These are phyloP conservation scores for Solanum hybrid DNA, from an alignment of 305 asterid genomes.

Conservation along the genomic window DNA sequence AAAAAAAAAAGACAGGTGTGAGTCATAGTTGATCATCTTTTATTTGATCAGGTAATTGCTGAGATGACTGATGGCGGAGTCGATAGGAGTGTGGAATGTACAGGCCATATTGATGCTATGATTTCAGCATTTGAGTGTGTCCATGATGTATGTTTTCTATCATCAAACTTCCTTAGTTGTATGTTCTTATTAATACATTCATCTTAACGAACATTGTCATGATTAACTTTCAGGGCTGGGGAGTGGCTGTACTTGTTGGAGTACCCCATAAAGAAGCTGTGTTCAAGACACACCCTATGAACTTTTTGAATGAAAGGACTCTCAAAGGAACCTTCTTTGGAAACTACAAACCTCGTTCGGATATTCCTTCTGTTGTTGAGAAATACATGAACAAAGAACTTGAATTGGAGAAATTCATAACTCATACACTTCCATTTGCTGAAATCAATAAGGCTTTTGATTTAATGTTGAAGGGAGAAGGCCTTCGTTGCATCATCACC, in stretches of 20 bases:
- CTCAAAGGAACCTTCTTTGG: conserved; percentile 27
- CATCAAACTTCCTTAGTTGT: not conserved
- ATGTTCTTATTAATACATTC: not conserved
- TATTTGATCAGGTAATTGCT: conserved; percentile 35
- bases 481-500: conserved; percentile 27
- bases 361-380: conserved; percentile 20
- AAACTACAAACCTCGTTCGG: conserved; percentile 21
- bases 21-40: not conserved
- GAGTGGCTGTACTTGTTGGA: conserved; percentile 29
- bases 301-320: conserved; percentile 21
- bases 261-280: conserved; percentile 20
- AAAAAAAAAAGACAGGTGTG: not conserved
- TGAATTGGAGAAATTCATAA: conserved; percentile 32
- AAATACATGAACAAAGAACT: conserved; percentile 28
- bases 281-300: conserved; percentile 23
- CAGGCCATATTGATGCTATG: conserved; percentile 63
- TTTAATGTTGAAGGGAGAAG: conserved; percentile 26
- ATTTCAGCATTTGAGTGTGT: conserved; percentile 82
- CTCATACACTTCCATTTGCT: conserved; percentile 18
- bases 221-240: conserved; percentile 16
- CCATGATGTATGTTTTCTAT: conserved; percentile 52
- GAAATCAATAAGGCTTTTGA: conserved; percentile 27
- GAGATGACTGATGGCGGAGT: conserved; percentile 73
- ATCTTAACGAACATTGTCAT: not conserved
- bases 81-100: conserved; percentile 73